Conservation (phyloP, 495 filamentous ascomycete species). For the Xylaria intraflava region DNA sequence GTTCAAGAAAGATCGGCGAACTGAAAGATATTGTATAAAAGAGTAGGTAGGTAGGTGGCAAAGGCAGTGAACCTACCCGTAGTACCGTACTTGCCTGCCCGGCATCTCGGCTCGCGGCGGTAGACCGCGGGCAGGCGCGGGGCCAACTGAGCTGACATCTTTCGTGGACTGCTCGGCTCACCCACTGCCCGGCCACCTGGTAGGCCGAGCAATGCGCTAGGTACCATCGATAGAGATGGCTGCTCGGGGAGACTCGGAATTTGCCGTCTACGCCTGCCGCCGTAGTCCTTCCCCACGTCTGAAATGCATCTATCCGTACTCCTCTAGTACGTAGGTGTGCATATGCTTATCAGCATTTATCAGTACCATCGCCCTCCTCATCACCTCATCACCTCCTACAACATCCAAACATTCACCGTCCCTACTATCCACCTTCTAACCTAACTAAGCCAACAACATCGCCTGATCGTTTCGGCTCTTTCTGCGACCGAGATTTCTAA, state of each 20-base stretch:
- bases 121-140: not conserved
- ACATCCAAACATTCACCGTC: not conserved
- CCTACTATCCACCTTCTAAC: not conserved
- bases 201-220: too few species aligned
- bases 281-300: too few species aligned
- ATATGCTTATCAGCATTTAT: not conserved
- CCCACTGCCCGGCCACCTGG: too few species aligned
- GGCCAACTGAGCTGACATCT: too few species aligned
- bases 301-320: not conserved
- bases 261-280: too few species aligned
- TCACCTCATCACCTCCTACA: not conserved
- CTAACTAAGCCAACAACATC: not conserved
- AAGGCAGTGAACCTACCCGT: not conserved
- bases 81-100: not conserved
- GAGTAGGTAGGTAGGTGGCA: not conserved
- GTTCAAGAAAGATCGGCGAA: not conserved
- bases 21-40: too few species aligned
- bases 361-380: not conserved
- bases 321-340: too few species aligned
- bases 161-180: too few species aligned
- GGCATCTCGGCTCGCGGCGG: constrained; percentile 33
- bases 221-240: too few species aligned
- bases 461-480: not conserved
- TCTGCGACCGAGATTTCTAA: not conserved
- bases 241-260: too few species aligned